Percentiles rank a stretch among this genome's conserved stretches.
These are phyloP conservation scores for Globisporangium radiosum DNA, from an alignment of 352 stramenopile genomes.

Conservation along the genomic window DNA sequence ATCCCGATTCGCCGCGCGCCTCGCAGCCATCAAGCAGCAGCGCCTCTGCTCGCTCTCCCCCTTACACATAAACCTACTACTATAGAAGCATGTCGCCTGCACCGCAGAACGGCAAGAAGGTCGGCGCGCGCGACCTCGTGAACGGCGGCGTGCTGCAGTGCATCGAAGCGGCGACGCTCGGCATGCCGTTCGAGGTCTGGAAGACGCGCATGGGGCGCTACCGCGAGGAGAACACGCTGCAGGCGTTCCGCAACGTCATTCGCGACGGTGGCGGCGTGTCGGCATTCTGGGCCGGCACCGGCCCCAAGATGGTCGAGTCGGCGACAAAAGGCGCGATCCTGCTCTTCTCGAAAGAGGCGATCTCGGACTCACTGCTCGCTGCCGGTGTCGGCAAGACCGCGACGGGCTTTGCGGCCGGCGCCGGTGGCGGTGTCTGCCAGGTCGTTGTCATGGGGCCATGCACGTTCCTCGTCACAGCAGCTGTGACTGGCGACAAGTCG, in stretches of 20 bases:
- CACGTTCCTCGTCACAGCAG: slow-evolving; percentile 88
- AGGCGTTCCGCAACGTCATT: slow-evolving; percentile 88
- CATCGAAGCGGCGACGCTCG: slow-evolving; percentile 83
- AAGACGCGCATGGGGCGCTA: slow-evolving; percentile 91
- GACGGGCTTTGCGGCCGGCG: slow-evolving; percentile 79
- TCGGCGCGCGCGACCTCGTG: slow-evolving; percentile 66
- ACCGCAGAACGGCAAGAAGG: slow-evolving; percentile 69
- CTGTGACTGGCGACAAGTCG: slow-evolving; percentile 86
- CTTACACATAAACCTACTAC: background rate
- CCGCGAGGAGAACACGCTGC: slow-evolving; percentile 65
- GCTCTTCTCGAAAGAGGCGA: slow-evolving; percentile 87
- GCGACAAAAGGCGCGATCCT: slow-evolving; percentile 87
- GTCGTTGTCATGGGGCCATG: slow-evolving; percentile 87
- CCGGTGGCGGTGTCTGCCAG: slow-evolving; percentile 83
- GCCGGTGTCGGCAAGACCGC: slow-evolving; percentile 53
- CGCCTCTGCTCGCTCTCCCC: background rate
- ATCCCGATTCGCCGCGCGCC: slow-evolving; percentile 10
- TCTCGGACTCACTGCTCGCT: slow-evolving; percentile 71
- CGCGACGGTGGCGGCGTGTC: slow-evolving; percentile 67
- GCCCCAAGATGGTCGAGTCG: slow-evolving; percentile 90
- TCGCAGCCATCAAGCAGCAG: background rate
- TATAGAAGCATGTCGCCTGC: slow-evolving; percentile 41
- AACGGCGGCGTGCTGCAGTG: slow-evolving; percentile 84
- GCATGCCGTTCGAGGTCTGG: slow-evolving; percentile 92
- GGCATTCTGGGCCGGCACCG: slow-evolving; percentile 86